Evolutionary conservation across 306 rosid species (phyloP), one percentile per base, ranked within the genome.

Genomic region (Gastrolobium villosum): DNA sequence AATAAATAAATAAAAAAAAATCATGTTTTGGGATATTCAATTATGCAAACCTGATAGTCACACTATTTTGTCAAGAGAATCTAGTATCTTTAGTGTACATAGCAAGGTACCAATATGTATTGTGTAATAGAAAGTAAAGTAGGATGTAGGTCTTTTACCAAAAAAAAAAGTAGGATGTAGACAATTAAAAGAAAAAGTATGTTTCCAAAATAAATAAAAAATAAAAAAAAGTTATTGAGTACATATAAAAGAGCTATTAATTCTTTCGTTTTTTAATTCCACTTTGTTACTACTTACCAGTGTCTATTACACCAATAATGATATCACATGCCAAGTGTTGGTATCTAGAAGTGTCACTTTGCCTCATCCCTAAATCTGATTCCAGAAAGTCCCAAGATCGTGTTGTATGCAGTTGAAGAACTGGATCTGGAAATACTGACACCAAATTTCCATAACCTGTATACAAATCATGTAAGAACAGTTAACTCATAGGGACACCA

Each of bases 381-480:
- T 89, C 90, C 71, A 95, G 59, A 77, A 95, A 95, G 78, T 92
- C 94, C 99, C 99, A 95, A n/a, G 99, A 92, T 65, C 97, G 85
- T 2, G 99, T 95, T 20, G 99, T 92, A 68, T 95, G 99, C 9
- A 92, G 83, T 36, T 83, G 5, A 63, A 95, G 90, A 26, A 78
- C 46, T 20, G 89, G 87, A 82, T 92, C 97, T 3, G 84, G 87
- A 76, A 95, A 95, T 73, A 95, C 85, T 3, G 99, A 92, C 7
- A 95, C 96, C 5, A 92, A 83, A 41, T 79, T 91, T 8, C 65
- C 65, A 3, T 80, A 63, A 0, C 80, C 99, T 94, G 94, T 72
- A 74, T 70, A 10, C 39, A 20, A 43, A 59, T 68, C 39, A 48
- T 41, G 0, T 3, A 31, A 5, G 30, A 32, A 14, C 13, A 34